These are phyloP conservation scores for Phytophthora chlamydospora DNA, from an alignment of 352 stramenopile species.

Conservation along the genomic window DNA sequence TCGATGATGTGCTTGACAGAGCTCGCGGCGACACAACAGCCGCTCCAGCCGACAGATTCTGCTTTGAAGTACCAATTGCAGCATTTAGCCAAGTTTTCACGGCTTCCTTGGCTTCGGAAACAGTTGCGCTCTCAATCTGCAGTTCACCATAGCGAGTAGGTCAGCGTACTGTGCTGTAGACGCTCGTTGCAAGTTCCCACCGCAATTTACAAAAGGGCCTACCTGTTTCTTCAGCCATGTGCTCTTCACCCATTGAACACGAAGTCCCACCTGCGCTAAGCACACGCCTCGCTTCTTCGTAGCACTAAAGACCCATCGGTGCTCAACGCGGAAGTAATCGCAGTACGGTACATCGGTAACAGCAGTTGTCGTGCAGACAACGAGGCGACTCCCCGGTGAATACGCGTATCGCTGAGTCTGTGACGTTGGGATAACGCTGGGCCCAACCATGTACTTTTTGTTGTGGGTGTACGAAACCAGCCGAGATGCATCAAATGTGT, in stretches of 20 bases:
- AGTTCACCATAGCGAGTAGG: background rate
- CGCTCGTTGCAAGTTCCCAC: too few species aligned
- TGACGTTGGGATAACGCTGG: conserved; percentile 74
- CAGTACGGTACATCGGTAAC: conserved; percentile 85
- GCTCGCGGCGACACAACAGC: conserved; percentile 1
- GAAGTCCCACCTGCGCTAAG: conserved; percentile 67
- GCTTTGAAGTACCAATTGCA: conserved; percentile 40
- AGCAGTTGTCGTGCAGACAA: conserved; percentile 74
- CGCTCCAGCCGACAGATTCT: background rate
- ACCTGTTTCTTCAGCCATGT: conserved; percentile 91
- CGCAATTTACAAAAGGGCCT: conserved; percentile 3
- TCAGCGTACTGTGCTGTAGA: background rate
- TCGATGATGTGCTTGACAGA: background rate
- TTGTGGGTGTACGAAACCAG: conserved; percentile 76
- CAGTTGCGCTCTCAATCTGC: conserved; percentile 81
- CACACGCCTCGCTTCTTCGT: conserved; percentile 47
- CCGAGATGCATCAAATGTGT: conserved; percentile 69
- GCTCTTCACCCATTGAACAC: conserved; percentile 80
- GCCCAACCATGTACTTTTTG: conserved; percentile 91
- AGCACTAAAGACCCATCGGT: conserved; percentile 83
- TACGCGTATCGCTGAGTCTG: conserved; percentile 78
- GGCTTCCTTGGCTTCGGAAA: conserved; percentile 72
- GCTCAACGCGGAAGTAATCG: conserved; percentile 89
- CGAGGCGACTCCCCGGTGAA: conserved; percentile 44
- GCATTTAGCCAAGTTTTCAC: conserved; percentile 55